Base-by-base conservation (phyloP, 177 flowering plant genomes). In the Vitis hybrid region DNA sequence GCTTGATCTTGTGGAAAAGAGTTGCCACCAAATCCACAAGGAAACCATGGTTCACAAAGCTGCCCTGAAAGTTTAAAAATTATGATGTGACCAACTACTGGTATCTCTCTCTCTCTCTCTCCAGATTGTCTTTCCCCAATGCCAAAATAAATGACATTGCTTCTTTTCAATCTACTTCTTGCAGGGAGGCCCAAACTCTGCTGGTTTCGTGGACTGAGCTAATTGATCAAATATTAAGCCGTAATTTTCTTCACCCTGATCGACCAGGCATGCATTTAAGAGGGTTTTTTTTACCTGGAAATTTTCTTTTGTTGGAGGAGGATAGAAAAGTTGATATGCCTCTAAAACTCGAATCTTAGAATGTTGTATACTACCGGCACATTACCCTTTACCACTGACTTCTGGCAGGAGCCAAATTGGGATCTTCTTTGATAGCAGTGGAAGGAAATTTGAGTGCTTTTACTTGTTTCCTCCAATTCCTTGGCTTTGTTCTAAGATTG, bases 11-110 rank as follows among this genome's bases (percentile, higher is more conserved):
- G 98, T 96, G 15, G 99, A 93, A 78, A 96, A 96, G 89, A 93
- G 97, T 74, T 93, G 99, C 86, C 98, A 93, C 74, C 99, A 93
- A 84, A 96, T 96, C 52, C 97, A 96, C 88, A 93, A 93, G 82
- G 99, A 96, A 73, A 96, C 90, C 63, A 92, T 93, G 98, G 91
- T 95, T 65, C 98, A 93, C 86, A 95, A 93, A 81, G 86, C 96
- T 67, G 91, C 85, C 32, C 75, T 92, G 30, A 90, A 82, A 79
- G 85, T 82, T 72, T 87, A 79, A 80, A 40, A 57, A 40, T 2
- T 56, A 40, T 58, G 58, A 21, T 10, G 1, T 7, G 40, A 52
- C 26, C 50, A 54, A 50, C 26, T 58, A 65, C 71, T 69, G 65
- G 76, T 62, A 18, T 50, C 30, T 69, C 5, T 15, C 50, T 12